A percentile compares a stretch with the other conserved stretches of the same genome.
phyloP scores from a whole-genome alignment of 306 rosid genomes.

The Lablab purpureus region DNA sequence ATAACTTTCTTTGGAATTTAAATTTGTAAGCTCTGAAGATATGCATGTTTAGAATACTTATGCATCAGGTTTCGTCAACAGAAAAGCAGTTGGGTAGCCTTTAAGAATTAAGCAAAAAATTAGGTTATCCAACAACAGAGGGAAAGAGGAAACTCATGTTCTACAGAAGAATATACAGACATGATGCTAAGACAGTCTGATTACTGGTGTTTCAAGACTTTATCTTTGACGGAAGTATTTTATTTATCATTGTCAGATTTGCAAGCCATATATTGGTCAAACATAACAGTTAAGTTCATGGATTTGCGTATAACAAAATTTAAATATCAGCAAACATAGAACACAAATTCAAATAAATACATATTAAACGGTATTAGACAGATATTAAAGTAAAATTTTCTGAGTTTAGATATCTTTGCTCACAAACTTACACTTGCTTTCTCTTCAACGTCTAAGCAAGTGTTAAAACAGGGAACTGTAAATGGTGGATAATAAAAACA shows the following conservation, averaged over 20 bases:
- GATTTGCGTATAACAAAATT: constrained; percentile 30
- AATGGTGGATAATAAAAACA: constrained; percentile 34
- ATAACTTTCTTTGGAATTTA: constrained; percentile 9
- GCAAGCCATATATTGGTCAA: constrained; percentile 22
- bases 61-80: constrained; percentile 25
- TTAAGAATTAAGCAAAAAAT: constrained; percentile 17
- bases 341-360: neutral
- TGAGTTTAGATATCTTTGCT: constrained; percentile 20
- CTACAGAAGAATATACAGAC: constrained; percentile 1
- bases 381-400: constrained; percentile 5
- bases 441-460: constrained; percentile 38
- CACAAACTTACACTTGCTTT: constrained; percentile 22
- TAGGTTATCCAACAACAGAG: neutral
- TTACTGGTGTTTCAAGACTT: constrained; percentile 14
- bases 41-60: constrained; percentile 29
- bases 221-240: neutral
- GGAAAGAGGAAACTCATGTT: constrained; percentile 18
- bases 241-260: neutral
- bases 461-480: constrained; percentile 13
- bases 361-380: constrained; percentile 18
- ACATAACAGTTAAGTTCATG: neutral
- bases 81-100: constrained; percentile 31
- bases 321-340: constrained; percentile 3
- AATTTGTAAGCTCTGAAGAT: constrained; percentile 19
- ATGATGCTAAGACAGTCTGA: constrained; percentile 35